Evolutionary conservation across 2,329 filamentous ascomycete species (phyloP).

Genomic region (Neocucurbitaria cava): DNA sequence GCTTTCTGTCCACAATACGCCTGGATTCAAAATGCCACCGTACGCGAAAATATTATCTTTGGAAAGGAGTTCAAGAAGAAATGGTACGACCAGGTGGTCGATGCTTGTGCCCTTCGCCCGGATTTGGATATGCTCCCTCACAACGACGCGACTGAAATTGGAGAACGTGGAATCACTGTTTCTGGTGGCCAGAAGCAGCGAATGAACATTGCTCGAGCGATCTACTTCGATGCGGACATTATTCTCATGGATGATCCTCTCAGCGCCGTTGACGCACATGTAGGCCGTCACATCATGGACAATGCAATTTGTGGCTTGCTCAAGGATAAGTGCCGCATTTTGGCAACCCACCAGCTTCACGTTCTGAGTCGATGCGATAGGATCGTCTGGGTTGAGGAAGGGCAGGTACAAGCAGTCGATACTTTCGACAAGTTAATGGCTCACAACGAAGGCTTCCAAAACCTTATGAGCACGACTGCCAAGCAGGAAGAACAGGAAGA

Average conservation of each 20-base stretch:
- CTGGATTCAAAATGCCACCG: conserved; percentile 93
- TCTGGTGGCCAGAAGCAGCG: conserved; percentile 96
- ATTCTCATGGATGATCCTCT: conserved; percentile 70
- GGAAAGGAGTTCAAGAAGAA: conserved; percentile 74
- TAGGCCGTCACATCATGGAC: conserved; percentile 80
- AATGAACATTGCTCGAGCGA: conserved; percentile 86
- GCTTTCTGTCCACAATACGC: conserved; percentile 96
- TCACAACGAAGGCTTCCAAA: conserved; percentile 77
- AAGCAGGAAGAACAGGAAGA: conserved; percentile 63
- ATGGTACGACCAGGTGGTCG: conserved; percentile 86
- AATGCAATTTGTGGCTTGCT: conserved; percentile 90
- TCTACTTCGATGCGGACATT: conserved; percentile 70
- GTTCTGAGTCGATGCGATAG: conserved; percentile 89
- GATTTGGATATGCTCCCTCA: conserved; percentile 94
- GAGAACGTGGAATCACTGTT: conserved; percentile 92
- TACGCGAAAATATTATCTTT: conserved; percentile 90
- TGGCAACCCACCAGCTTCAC: conserved; percentile 95
- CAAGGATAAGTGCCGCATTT: conserved; percentile 85
- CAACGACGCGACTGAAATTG: conserved; percentile 89
- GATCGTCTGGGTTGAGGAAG: conserved; percentile 91
- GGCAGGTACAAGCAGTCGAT: conserved; percentile 82
- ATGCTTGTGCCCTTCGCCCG: conserved; percentile 81
- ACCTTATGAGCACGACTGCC: conserved; percentile 81
- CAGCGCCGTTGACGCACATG: conserved; percentile 65
- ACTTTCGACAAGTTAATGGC: conserved; percentile 89